Percentiles rank a stretch among this genome's conserved stretches.
Evolutionary conservation across 1,284 basidiomycete genomes (phyloP).

Genomic region (Uromyces viciae-fabae): DNA sequence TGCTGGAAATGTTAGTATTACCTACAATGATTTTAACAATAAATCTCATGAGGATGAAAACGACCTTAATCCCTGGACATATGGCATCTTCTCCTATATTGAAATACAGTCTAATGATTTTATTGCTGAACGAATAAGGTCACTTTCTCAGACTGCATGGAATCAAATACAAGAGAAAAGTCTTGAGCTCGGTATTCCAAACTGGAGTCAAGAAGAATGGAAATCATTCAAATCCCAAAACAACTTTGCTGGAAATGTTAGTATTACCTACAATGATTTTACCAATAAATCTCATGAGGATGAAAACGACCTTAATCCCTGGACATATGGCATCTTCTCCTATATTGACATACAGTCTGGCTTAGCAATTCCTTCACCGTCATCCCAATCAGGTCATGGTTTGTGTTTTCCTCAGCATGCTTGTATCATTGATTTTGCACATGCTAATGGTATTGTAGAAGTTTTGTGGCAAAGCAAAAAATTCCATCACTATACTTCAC

Average conservation of each 20-base stretch:
- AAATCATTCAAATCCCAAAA: not conserved
- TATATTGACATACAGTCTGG: not conserved
- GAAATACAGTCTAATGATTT: not conserved
- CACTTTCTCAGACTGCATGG: too few species aligned
- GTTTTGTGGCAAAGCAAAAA: not conserved
- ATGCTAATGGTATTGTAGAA: constrained; percentile 19
- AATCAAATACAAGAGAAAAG: too few species aligned
- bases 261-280: not conserved
- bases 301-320: not conserved
- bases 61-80: not conserved
- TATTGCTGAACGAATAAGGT: too few species aligned
- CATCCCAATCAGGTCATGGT: not conserved
- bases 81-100: not conserved
- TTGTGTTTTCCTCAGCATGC: not conserved
- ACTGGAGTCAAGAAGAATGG: not conserved
- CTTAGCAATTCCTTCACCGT: constrained; percentile 5
- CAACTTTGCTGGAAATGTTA: constrained; percentile 11
- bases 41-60: not conserved
- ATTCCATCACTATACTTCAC: not conserved
- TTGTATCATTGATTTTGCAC: constrained; percentile 9
- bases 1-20: not conserved
- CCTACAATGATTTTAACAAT: not conserved
- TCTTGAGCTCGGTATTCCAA: not conserved
- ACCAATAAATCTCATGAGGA: not conserved
- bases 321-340: constrained; percentile 11